Conservation (phyloP, 768 basidiomycete genomes). For the Termitomyces titanicus region DNA sequence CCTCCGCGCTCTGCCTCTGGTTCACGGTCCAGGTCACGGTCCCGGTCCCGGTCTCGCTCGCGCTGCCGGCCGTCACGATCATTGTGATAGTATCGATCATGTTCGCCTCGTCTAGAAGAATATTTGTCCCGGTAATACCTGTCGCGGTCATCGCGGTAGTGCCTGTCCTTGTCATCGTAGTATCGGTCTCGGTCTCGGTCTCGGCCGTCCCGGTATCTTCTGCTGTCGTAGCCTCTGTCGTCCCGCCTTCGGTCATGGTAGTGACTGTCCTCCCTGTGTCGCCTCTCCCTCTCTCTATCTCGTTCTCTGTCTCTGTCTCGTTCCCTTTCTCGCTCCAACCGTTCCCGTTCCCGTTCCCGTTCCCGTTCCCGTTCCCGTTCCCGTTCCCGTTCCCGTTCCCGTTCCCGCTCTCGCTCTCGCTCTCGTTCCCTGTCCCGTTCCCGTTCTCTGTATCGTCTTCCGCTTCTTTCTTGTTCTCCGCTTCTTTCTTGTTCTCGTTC, state of each 20-base stretch:
- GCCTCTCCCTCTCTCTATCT: neutral
- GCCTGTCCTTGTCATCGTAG: conserved; percentile 7
- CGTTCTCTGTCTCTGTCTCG: too few species aligned
- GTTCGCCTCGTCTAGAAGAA: conserved; percentile 6
- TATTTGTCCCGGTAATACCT: conserved; percentile 4
- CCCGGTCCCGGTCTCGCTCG: conserved; percentile 13
- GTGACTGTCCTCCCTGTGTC: conserved; percentile 3
- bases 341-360: too few species aligned
- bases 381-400: neutral
- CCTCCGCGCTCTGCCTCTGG: conserved; percentile 1
- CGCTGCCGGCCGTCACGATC: conserved; percentile 4
- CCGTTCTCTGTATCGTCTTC: neutral
- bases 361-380: neutral
- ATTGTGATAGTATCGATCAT: conserved; percentile 2
- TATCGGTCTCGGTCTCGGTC: conserved; percentile 9
- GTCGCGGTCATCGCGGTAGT: conserved; percentile 5
- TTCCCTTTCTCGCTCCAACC: too few species aligned
- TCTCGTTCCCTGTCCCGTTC: neutral
- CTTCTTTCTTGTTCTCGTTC: neutral
- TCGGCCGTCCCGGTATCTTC: conserved; percentile 12
- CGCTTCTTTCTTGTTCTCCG: neutral
- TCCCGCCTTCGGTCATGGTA: conserved; percentile 5
- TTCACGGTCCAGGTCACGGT: neutral
- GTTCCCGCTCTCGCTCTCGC: neutral
- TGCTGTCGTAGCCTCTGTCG: conserved; percentile 10